phyloP scores from a whole-genome alignment of 1,284 basidiomycete species.

The Rhodotorula sp. region DNA sequence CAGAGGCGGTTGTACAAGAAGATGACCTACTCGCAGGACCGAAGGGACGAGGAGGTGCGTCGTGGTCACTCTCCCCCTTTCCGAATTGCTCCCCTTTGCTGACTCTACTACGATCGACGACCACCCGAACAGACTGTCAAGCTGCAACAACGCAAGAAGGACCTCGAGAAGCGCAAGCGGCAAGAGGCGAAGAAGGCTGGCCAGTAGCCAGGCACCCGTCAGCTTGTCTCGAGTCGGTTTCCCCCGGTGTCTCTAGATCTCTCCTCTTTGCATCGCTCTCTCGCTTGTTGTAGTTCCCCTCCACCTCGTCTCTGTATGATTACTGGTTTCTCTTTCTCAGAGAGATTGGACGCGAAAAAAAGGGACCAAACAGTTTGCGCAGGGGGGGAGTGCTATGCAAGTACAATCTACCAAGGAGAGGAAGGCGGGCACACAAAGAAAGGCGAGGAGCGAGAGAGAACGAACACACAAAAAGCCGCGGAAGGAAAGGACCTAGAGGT shows the following conservation, averaged over 20 bases:
- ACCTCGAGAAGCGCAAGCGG: conserved; percentile 39
- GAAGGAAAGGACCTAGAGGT: conserved; percentile 3
- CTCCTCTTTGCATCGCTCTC: too few relatives aligned
- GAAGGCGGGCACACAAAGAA: too few relatives aligned
- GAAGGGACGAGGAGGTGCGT: conserved; percentile 72
- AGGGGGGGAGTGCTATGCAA: too few relatives aligned
- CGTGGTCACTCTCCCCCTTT: background rate
- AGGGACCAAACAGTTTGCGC: too few relatives aligned
- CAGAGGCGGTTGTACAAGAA: conserved; percentile 94
- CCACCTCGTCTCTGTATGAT: background rate
- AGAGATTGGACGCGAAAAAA: too few relatives aligned
- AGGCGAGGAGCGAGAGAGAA: too few relatives aligned
- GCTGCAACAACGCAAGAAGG: conserved; percentile 38
- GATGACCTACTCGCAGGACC: conserved; percentile 81
- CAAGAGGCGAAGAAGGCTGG: conserved; percentile 23
- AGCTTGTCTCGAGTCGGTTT: too few relatives aligned
- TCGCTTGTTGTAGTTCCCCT: too few relatives aligned
- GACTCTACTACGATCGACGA: too few relatives aligned
- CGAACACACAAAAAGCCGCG: too few relatives aligned
- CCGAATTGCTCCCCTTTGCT: background rate
- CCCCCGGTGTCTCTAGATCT: background rate
- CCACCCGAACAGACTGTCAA: conserved; percentile 27
- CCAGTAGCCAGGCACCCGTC: background rate
- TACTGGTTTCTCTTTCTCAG: background rate
- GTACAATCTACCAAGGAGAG: too few relatives aligned